phyloP scores from a whole-genome alignment of 2,329 filamentous ascomycete genomes.

The Beauveria caledonica region DNA sequence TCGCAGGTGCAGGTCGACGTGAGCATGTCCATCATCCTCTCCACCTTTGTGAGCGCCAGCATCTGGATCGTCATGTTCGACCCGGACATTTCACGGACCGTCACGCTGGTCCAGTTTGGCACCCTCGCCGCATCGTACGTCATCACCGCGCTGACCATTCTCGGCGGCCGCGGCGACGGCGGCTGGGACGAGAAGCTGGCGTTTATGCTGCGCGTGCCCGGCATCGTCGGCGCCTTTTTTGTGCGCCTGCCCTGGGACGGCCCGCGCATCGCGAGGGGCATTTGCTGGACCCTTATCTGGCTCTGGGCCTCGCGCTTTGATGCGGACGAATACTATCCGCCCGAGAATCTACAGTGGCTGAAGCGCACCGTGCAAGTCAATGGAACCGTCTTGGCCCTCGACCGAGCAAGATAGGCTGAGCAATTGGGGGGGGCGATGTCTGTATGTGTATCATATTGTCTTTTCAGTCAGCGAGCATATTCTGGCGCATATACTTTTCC shows the following conservation, averaged over 20 bases:
- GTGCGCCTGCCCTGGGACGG: not conserved
- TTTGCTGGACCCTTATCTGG: not conserved
- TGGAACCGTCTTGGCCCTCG: not conserved
- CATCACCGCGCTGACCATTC: not conserved
- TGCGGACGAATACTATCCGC: slow-evolving; percentile 2
- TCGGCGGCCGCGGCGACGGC: slow-evolving; percentile 1
- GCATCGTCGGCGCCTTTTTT: not conserved
- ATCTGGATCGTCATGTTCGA: slow-evolving; percentile 5
- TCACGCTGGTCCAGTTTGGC: slow-evolving; percentile 2
- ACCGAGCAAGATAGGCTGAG: not conserved
- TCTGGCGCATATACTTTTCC: not conserved
- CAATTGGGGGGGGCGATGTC: not conserved
- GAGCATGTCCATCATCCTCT: not conserved
- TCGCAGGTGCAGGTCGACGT: slow-evolving; percentile 6
- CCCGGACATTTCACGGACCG: not conserved
- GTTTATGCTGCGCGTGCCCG: not conserved
- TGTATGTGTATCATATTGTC: not conserved
- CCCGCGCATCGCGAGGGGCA: not conserved
- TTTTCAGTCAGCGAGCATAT: not conserved
- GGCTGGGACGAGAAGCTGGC: not conserved
- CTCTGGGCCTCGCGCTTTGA: not conserved
- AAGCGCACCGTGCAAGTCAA: slow-evolving; percentile 1
- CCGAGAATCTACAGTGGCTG: not conserved
- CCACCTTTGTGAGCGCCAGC: slow-evolving; percentile 1
- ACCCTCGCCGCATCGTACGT: not conserved